Conservation (phyloP, 441 rosid species). For the Melastoma candidum region DNA sequence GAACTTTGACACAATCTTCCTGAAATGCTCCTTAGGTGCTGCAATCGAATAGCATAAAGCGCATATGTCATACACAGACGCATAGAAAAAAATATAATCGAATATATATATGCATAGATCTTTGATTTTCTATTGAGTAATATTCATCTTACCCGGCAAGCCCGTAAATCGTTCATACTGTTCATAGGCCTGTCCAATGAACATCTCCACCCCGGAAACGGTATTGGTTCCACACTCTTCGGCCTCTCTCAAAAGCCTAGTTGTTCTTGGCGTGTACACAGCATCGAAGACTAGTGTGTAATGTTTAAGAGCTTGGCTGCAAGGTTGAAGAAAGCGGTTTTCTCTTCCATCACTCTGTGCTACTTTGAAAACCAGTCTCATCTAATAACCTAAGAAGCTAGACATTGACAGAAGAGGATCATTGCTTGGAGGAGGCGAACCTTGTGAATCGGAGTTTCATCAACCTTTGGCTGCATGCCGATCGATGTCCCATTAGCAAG, state of each 20-base stretch:
- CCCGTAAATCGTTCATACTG: conserved; percentile 84
- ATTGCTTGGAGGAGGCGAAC: conserved; percentile 18
- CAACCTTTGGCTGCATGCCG: conserved; percentile 66
- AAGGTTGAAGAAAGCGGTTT: conserved; percentile 8
- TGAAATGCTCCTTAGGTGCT: conserved; percentile 81
- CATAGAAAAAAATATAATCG: too few species aligned
- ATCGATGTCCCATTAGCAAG: conserved; percentile 65
- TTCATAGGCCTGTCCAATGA: conserved; percentile 71
- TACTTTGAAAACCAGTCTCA: conserved; percentile 1
- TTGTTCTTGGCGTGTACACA: conserved; percentile 23
- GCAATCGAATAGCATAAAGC: conserved; percentile 13
- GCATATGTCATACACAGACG: neutral
- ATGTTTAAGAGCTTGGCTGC: conserved; percentile 55
- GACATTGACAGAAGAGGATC: neutral
- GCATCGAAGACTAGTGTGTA: conserved; percentile 78
- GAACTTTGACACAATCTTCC: conserved; percentile 52
- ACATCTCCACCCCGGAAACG: conserved; percentile 29
- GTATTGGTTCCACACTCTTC: conserved; percentile 19
- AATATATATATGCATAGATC: too few species aligned
- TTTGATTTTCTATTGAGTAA: neutral
- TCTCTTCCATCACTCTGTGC: neutral
- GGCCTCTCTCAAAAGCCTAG: conserved; percentile 23
- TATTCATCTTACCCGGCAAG: conserved; percentile 51
- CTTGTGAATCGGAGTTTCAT: conserved; percentile 57
- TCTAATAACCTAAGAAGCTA: neutral